These are phyloP conservation scores for Durusdinium trenchii DNA, from an alignment of 73 alveolate genomes.

Conservation along the genomic window DNA sequence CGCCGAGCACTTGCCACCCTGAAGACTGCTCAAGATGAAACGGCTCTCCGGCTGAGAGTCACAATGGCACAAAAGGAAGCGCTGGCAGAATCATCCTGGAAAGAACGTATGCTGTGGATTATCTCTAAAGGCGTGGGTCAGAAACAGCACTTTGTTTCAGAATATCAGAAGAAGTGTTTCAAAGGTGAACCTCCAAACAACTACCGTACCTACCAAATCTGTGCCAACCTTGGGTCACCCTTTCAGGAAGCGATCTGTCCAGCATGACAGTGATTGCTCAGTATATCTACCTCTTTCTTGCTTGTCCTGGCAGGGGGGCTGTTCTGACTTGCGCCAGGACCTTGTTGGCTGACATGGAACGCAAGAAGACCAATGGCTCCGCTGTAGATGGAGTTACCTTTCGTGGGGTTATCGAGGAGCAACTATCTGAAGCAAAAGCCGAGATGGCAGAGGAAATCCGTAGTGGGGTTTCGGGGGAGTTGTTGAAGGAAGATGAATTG, in stretches of 20 bases:
- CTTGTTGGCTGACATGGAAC: not conserved
- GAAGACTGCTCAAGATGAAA: not conserved
- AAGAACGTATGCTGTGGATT: not conserved
- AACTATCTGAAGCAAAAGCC: not conserved
- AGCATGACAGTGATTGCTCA: not conserved
- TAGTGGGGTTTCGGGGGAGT: not conserved
- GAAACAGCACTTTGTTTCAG: not conserved
- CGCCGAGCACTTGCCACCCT: not conserved
- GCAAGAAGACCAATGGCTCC: not conserved
- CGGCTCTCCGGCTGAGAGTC: not conserved
- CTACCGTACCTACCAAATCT: too few relatives aligned
- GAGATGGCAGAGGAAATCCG: not conserved
- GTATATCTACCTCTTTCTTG: not conserved
- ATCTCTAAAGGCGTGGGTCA: not conserved
- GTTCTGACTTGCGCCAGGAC: not conserved
- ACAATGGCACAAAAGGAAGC: not conserved
- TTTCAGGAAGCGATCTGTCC: not conserved
- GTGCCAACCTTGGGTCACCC: too few relatives aligned
- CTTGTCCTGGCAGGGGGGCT: not conserved
- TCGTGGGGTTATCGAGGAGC: not conserved
- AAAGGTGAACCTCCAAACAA: too few relatives aligned
- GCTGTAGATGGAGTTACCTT: not conserved
- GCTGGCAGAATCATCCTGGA: conserved; percentile 1
- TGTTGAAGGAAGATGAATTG: not conserved
- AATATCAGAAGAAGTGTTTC: not conserved